A percentile compares a stretch with the other conserved stretches of the same genome.
Evolutionary conservation across 1,284 basidiomycete genomes (phyloP).

Genomic region (Tremellales sp.): DNA sequence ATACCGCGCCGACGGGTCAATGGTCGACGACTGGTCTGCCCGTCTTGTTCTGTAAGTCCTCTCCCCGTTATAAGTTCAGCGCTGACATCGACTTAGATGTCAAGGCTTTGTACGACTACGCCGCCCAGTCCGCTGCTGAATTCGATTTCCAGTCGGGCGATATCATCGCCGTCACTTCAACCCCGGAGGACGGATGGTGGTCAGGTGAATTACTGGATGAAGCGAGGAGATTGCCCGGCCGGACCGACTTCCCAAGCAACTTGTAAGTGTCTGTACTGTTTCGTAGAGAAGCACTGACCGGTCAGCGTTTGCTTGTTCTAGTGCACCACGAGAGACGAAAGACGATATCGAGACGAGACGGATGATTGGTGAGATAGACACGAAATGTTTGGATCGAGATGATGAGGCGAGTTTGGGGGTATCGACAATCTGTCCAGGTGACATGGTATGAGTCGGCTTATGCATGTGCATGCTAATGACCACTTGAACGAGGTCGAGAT

Average conservation of each 20-base stretch:
- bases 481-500: no score
- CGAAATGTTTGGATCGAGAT: no score
- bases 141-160: slow-evolving; percentile 88
- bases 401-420: no score
- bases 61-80: background rate
- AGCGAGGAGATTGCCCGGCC: slow-evolving; percentile 66
- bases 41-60: slow-evolving; percentile 47
- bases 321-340: no score
- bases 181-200: slow-evolving; percentile 95
- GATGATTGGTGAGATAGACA: no score
- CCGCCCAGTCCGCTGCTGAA: slow-evolving; percentile 59
- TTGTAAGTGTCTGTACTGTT: slow-evolving; percentile 52
- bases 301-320: slow-evolving; percentile 1
- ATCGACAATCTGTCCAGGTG: no score
- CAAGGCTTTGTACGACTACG: slow-evolving; percentile 88
- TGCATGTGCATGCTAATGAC: no score
- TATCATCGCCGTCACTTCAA: slow-evolving; percentile 85
- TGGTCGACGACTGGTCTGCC: slow-evolving; percentile 45
- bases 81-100: slow-evolving; percentile 53
- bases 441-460: no score
- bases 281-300: background rate
- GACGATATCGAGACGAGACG: no score
- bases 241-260: slow-evolving; percentile 88
- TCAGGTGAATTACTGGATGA: slow-evolving; percentile 72
- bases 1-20: slow-evolving; percentile 46